Evolutionary conservation across 768 basidiomycete genomes (phyloP).

Genomic region (Lepiota venenata): DNA sequence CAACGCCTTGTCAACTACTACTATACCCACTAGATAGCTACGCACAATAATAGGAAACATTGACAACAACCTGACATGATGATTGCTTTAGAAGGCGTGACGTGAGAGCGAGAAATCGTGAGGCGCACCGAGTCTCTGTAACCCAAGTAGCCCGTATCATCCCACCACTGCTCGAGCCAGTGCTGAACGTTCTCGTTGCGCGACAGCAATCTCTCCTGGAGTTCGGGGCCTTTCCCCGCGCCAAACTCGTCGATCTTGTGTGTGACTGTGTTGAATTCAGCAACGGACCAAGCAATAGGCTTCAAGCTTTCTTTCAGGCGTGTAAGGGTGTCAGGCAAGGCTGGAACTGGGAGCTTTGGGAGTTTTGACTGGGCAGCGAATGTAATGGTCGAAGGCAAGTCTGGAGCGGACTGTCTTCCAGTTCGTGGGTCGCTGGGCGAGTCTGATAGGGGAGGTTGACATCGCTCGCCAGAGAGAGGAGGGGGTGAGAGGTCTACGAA

Average conservation of each 20-base stretch:
- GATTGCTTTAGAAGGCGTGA: not conserved
- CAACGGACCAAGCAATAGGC: conserved; percentile 66
- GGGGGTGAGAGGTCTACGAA: not conserved
- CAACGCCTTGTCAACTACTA: conserved; percentile 12
- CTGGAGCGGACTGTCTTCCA: conserved; percentile 78
- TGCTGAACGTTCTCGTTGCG: conserved; percentile 55
- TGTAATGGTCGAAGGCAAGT: conserved; percentile 48
- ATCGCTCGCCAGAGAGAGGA: conserved; percentile 14
- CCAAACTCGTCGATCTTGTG: conserved; percentile 70
- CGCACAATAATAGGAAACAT: conserved; percentile 93
- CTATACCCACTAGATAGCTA: not conserved
- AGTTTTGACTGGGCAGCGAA: conserved; percentile 64
- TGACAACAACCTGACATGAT: conserved; percentile 61
- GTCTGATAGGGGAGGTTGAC: conserved; percentile 20
- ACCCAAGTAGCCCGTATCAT: conserved; percentile 74
- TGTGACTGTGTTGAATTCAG: conserved; percentile 52
- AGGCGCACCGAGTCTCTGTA: conserved; percentile 78
- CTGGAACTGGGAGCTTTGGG: conserved; percentile 73
- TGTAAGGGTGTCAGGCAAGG: conserved; percentile 59
- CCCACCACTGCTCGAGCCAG: conserved; percentile 97
- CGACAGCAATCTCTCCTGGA: conserved; percentile 64
- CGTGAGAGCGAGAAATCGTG: not conserved
- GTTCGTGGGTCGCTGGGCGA: conserved; percentile 37
- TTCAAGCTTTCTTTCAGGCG: conserved; percentile 67
- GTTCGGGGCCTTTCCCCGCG: conserved; percentile 39